Evolutionary conservation across 2,329 filamentous ascomycete species (phyloP), one percentile per base, ranked within the genome.

Genomic region (Diaporthe sp.): DNA sequence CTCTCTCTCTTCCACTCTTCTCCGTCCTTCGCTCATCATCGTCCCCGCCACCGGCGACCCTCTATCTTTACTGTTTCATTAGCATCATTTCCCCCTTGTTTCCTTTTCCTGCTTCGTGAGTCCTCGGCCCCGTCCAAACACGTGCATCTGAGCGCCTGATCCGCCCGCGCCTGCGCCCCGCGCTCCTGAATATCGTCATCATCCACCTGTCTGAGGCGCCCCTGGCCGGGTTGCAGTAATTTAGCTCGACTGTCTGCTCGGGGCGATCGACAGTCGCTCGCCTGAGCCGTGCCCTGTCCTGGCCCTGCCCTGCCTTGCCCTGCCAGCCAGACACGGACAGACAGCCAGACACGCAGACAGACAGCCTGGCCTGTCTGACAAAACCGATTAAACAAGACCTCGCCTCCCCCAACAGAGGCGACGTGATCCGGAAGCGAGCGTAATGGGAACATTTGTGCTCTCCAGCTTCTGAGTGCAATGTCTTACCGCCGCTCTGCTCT

Each of bases 211-310:
- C 70, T 44, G 70, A 53, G 68, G 67, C 53, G 61, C 75, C 75
- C 75, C 75, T 76, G 75, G 75, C 73, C 46, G 75, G 75, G 73
- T 72, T 69, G 42, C 73, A 65, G 58, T 76, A 72, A 72, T 72
- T 61, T 70, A 34, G 65, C 39, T 28, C n/a, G n/a, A 25, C 15
- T 28, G 17, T 25, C 65, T 53, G 53, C 31, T 34, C 37, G 65
- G 65, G 53, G 61, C 34, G 72, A 76, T 76, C 68, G 73, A 73
- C 75, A 75, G 31, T 28, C n/a, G 37, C 31, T 46, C 51, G 51
- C 61, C 59, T 74, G 61, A 46, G 31, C 55, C 55, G 17, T 37
- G 34, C 57, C 34, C 10, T 39, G 57, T 22, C 22, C 19, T 59
- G 57, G 6, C 22, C 22, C 19, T 59, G 57, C 7, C 22, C 57